Percentiles rank a stretch among this genome's conserved stretches.
Conservation (phyloP, 177 flowering plant species). For the Vitis hybrid region DNA sequence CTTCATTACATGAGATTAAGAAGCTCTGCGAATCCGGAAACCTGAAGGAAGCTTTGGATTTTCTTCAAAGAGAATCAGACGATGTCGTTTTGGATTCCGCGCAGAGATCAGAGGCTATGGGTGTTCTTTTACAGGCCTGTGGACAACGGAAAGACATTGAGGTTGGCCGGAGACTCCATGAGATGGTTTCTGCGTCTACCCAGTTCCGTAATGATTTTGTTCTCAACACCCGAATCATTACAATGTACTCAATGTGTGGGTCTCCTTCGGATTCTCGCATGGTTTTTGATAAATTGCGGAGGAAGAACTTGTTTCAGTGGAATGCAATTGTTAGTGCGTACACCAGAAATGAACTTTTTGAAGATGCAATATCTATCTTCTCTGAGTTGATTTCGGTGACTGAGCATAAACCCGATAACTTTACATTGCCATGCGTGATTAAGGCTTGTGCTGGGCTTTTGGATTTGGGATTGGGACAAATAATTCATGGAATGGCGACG, state of each 20-base stretch:
- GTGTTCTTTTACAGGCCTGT: slow-evolving; percentile 46
- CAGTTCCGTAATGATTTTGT: slow-evolving; percentile 37
- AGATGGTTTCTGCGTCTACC: slow-evolving; percentile 28
- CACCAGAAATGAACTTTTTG: slow-evolving; percentile 45
- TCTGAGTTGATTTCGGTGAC: slow-evolving; percentile 31
- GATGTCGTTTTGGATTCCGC: slow-evolving; percentile 4
- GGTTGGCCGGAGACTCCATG: slow-evolving; percentile 38
- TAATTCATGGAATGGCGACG: slow-evolving; percentile 45
- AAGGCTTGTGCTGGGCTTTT: slow-evolving; percentile 57
- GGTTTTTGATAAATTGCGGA: slow-evolving; percentile 38
- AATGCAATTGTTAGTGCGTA: slow-evolving; percentile 60
- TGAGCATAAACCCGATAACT: slow-evolving; percentile 52
- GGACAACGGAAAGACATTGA: slow-evolving; percentile 45
- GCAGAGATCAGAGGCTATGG: slow-evolving; percentile 30
- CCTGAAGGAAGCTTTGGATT: slow-evolving; percentile 30
- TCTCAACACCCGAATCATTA: slow-evolving; percentile 52
- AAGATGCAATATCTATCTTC: slow-evolving; percentile 46
- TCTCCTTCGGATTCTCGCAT: slow-evolving; percentile 42
- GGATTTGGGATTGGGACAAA: slow-evolving; percentile 35
- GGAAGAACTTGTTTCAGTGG: slow-evolving; percentile 60
- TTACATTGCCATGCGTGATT: slow-evolving; percentile 64
- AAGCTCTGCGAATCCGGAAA: slow-evolving; percentile 34
- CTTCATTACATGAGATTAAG: slow-evolving; percentile 19
- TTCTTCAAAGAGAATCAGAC: slow-evolving; percentile 20
- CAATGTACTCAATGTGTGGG: slow-evolving; percentile 62